A percentile compares a stretch with the other conserved stretches of the same genome.
Conservation (phyloP, 208 protist genomes). For the Trypanosoma caninum region DNA sequence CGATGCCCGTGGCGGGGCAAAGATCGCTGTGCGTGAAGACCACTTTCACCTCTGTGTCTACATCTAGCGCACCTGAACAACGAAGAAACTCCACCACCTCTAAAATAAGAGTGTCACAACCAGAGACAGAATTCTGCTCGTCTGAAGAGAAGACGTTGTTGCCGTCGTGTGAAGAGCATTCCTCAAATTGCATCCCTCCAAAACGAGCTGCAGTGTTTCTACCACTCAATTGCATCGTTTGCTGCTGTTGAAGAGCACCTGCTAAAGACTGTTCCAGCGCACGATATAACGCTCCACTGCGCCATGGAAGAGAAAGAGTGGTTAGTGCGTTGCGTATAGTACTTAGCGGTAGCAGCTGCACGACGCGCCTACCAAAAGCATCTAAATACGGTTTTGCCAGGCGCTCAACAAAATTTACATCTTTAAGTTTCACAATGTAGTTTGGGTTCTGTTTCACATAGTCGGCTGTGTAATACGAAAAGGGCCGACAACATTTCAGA, state of each 20-base stretch:
- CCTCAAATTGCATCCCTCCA: neutral
- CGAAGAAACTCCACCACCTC: conserved; percentile 77
- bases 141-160: neutral
- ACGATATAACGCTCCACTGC: conserved; percentile 62
- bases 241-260: conserved; percentile 25
- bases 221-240: neutral
- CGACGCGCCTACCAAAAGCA: conserved; percentile 38
- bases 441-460: conserved; percentile 52
- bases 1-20: neutral
- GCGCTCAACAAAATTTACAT: conserved; percentile 32
- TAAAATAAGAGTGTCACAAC: conserved; percentile 47
- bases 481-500: neutral
- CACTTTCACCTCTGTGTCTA: conserved; percentile 53
- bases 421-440: conserved; percentile 52
- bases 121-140: conserved; percentile 26
- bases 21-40: conserved; percentile 70
- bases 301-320: conserved; percentile 44
- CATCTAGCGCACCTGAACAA: conserved; percentile 36
- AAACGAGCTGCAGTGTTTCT: neutral
- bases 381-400: conserved; percentile 50
- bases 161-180: neutral
- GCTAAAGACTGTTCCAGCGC: conserved; percentile 49
- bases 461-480: neutral
- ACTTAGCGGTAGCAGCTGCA: conserved; percentile 54
- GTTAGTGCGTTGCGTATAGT: conserved; percentile 38